Evolutionary conservation across 208 protist species (phyloP), one percentile per base, ranked within the genome.

Genomic region (Crithidia bombi): DNA sequence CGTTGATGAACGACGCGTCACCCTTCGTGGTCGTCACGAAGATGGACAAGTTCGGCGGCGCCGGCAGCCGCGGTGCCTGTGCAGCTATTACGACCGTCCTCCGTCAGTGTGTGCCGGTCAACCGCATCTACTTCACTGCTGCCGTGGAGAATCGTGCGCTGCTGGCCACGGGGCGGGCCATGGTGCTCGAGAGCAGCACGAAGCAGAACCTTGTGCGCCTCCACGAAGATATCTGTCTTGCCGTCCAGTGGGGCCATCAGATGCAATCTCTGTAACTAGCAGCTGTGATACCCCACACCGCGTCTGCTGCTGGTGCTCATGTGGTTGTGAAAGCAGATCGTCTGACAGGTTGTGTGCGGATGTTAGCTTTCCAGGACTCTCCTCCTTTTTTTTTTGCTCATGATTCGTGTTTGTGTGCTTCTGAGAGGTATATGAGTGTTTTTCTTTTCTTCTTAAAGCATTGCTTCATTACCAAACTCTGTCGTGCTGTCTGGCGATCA

Each of bases 21-120:
- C 85, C 85, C 0, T 94, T 91, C 81, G 75, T 95, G 26, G 80
- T 92, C 9, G 71, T 95, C 12, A 86, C 79, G 5, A 90, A 93
- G 65, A 95, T 95, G 90, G 90, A 95, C 77, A 75, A 83, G 50
- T 74, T 95, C 52, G 87, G 90, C 47, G 90, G 90, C 0, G 75
- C 73, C 32, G 83, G 78, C 59, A 83, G 80, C 55, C 43, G 56
- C 5, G 51, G 61, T 1, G 79, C 87, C 21, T 63, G 79, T 19
- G 56, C 76, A 5, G 71, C 78, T 1, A 69, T 95, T 23, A 55
- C 69, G 33, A 64, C 77, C 11, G 43, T 88, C 2, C 66, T 95
- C 44, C 59, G 64, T 11, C 81, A 83, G 50, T 92, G 86, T 52
- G 74, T 92, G n/a, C 84, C 90, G 7, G 62, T 82, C 33, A 95